A percentile compares a stretch with the other conserved stretches of the same genome.
Conservation (phyloP, 2,329 filamentous ascomycete species). For the Lachnellula subtilissima region DNA sequence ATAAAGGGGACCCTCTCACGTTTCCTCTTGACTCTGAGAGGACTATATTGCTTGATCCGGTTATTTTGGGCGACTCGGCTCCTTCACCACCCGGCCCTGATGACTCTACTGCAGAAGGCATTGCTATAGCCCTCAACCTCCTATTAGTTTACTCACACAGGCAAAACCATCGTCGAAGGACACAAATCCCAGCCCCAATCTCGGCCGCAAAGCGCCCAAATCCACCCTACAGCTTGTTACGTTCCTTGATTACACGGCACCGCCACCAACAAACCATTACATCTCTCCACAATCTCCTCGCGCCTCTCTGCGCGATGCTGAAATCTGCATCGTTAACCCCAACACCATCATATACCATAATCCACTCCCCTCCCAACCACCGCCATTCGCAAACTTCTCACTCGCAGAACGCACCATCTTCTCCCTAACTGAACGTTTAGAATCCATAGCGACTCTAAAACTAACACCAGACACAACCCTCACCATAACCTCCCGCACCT, state of each 20-base stretch:
- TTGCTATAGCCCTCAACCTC: constrained; percentile 66
- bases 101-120: constrained; percentile 55
- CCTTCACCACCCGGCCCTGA: constrained; percentile 33
- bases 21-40: constrained; percentile 49
- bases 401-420: constrained; percentile 37
- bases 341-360: constrained; percentile 22
- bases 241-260: constrained; percentile 42
- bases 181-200: constrained; percentile 54
- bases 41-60: constrained; percentile 64
- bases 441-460: constrained; percentile 37
- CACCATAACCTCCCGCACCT: constrained; percentile 33
- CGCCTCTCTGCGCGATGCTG: constrained; percentile 21
- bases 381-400: constrained; percentile 18
- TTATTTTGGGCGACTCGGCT: constrained; percentile 50
- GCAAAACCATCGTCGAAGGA: constrained; percentile 65
- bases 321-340: constrained; percentile 21
- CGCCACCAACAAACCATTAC: constrained; percentile 25
- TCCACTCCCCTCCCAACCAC: constrained; percentile 17
- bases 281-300: constrained; percentile 19
- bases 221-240: constrained; percentile 52
- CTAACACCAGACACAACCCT: constrained; percentile 33
- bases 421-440: constrained; percentile 38
- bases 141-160: constrained; percentile 76
- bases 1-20: constrained; percentile 53
- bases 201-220: constrained; percentile 44